Percentiles rank a stretch among this genome's conserved stretches.
Conservation (phyloP, 2,329 filamentous ascomycete species). For the Verticillium nonalfalfae region DNA sequence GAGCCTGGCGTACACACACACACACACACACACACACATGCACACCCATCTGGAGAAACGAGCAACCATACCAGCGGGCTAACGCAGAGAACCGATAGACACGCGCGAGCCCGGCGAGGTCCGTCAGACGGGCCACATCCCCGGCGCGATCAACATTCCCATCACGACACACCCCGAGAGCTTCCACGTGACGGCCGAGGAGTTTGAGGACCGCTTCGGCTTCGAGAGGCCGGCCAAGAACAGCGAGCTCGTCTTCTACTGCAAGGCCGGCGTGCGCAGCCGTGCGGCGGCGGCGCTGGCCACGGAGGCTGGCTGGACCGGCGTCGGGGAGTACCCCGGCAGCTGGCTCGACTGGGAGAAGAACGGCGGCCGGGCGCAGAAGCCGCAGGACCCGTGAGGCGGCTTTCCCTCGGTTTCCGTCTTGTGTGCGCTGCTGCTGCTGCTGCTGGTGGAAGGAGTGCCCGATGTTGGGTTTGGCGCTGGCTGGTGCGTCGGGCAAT, state of each 20-base stretch:
- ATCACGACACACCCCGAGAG: constrained; percentile 71
- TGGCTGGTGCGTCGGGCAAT: too few species aligned
- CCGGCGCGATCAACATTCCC: constrained; percentile 76
- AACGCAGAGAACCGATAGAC: constrained; percentile 35
- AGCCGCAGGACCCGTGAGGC: not conserved
- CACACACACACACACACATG: too few species aligned
- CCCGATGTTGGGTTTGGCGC: too few species aligned
- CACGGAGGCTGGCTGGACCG: constrained; percentile 65
- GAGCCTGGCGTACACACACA: too few species aligned
- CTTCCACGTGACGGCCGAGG: constrained; percentile 66
- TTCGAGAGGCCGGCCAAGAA: constrained; percentile 59
- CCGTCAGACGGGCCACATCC: constrained; percentile 62
- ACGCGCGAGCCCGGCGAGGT: constrained; percentile 69
- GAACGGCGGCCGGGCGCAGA: constrained; percentile 59
- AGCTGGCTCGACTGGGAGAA: constrained; percentile 79
- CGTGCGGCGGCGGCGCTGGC: constrained; percentile 72
- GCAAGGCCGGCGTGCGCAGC: constrained; percentile 83
- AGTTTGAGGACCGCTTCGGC: constrained; percentile 79
- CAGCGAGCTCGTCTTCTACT: constrained; percentile 74
- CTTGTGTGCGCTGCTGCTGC: too few species aligned
- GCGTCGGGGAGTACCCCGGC: constrained; percentile 65
- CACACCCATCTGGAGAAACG: too few species aligned
- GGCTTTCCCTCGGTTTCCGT: too few species aligned
- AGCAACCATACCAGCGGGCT: too few species aligned
- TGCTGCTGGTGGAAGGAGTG: too few species aligned